phyloP scores from a whole-genome alignment of 768 basidiomycete species.

The Pleurotus giganteus region DNA sequence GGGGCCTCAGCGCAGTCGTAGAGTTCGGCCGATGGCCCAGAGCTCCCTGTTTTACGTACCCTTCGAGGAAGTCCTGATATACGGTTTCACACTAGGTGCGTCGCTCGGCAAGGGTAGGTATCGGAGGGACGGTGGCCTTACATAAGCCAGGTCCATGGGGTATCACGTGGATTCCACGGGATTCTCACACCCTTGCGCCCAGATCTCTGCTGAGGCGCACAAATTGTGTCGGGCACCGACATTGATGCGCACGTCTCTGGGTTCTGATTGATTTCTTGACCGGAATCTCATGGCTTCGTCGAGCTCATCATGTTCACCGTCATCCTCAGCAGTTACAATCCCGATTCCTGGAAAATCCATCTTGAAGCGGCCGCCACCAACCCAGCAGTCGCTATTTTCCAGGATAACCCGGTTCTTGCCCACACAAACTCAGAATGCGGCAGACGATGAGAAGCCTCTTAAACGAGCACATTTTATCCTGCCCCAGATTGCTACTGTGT shows the following conservation, averaged over 20 bases:
- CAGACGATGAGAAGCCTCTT: slow-evolving; percentile 58
- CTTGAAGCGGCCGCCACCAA: slow-evolving; percentile 71
- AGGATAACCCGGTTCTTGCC: slow-evolving; percentile 76
- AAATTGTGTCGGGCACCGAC: too few relatives aligned
- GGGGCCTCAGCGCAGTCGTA: too few relatives aligned
- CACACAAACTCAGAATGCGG: slow-evolving; percentile 31
- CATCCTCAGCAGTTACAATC: slow-evolving; percentile 80
- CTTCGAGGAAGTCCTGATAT: too few relatives aligned
- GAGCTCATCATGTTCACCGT: slow-evolving; percentile 59
- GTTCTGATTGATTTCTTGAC: neutral
- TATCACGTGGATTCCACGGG: too few relatives aligned
- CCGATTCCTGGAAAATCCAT: slow-evolving; percentile 80
- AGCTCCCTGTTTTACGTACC: too few relatives aligned
- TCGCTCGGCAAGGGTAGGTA: too few relatives aligned
- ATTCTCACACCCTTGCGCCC: too few relatives aligned
- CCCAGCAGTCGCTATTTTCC: slow-evolving; percentile 67
- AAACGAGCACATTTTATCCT: slow-evolving; percentile 92
- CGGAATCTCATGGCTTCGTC: slow-evolving; percentile 22
- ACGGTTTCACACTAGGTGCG: too few relatives aligned
- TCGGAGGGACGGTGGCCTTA: too few relatives aligned
- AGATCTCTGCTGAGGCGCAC: too few relatives aligned
- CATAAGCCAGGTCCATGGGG: too few relatives aligned
- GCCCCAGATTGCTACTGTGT: slow-evolving; percentile 81
- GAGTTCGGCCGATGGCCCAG: too few relatives aligned
- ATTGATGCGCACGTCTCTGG: neutral